Evolutionary conservation across 192 early-diverging fungal species (phyloP).

Genomic region (Mortierella claussenii): DNA sequence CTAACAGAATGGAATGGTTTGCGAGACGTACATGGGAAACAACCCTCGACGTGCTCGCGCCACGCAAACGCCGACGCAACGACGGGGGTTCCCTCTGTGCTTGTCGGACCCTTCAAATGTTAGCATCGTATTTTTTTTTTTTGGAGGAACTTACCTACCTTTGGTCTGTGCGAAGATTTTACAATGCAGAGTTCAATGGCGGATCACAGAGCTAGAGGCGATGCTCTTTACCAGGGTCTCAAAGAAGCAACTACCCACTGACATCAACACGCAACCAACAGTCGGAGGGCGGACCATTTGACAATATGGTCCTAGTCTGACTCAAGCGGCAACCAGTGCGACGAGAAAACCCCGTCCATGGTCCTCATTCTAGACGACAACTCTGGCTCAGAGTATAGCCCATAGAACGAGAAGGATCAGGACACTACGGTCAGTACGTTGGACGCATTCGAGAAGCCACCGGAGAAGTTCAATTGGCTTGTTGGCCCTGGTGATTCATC

Average conservation of each 20-base stretch:
- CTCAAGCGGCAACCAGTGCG: neutral
- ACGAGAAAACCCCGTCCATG: slow-evolving; percentile 1
- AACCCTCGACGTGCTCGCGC: neutral
- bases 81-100: neutral
- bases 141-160: neutral
- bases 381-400: slow-evolving; percentile 1
- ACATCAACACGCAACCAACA: slow-evolving; percentile 10
- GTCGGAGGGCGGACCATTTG: slow-evolving; percentile 6
- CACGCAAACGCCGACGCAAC: slow-evolving; percentile 4
- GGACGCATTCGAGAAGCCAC: slow-evolving; percentile 8
- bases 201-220: slow-evolving; percentile 3
- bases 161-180: slow-evolving; percentile 14
- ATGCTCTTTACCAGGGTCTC: slow-evolving; percentile 1
- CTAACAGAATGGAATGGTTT: too few species aligned
- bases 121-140: slow-evolving; percentile 13
- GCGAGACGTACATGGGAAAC: too few species aligned
- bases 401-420: slow-evolving; percentile 8
- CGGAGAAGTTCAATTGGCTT: slow-evolving; percentile 2
- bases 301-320: neutral
- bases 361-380: slow-evolving; percentile 2
- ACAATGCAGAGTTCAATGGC: slow-evolving; percentile 4
- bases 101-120: slow-evolving; percentile 4
- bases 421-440: slow-evolving; percentile 6
- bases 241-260: neutral
- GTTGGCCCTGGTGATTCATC: slow-evolving; percentile 11